Percentiles rank a stretch among this genome's conserved stretches.
phyloP scores from a whole-genome alignment of 148 eudicot species.

The Nepenthes mirabilis region DNA sequence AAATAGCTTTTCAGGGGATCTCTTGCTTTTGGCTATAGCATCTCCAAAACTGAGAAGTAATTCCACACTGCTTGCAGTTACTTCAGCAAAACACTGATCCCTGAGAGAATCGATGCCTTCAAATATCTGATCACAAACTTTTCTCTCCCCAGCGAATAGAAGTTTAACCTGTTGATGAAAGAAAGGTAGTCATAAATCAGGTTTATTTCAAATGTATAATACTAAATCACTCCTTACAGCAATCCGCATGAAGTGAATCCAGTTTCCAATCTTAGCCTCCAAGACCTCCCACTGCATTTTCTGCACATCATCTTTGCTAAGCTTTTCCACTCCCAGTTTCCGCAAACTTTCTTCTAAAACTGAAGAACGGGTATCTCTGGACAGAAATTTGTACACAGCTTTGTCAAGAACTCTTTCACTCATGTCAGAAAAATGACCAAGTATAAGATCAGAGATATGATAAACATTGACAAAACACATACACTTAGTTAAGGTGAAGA shows the following conservation, averaged over 20 bases:
- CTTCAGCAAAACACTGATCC: slow-evolving; percentile 93
- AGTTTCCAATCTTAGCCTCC: slow-evolving; percentile 96
- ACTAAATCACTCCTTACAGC: slow-evolving; percentile 45
- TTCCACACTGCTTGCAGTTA: slow-evolving; percentile 76
- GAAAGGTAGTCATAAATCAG: neutral
- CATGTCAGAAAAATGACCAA: neutral
- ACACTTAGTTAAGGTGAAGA: too few relatives aligned
- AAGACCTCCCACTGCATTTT: slow-evolving; percentile 99
- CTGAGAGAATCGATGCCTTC: slow-evolving; percentile 71
- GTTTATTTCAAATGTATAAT: neutral
- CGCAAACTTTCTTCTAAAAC: slow-evolving; percentile 86
- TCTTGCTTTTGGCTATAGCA: slow-evolving; percentile 95
- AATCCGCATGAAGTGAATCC: slow-evolving; percentile 99
- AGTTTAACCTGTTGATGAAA: slow-evolving; percentile 64
- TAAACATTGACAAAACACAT: neutral
- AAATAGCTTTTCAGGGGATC: slow-evolving; percentile 96
- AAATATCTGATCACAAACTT: slow-evolving; percentile 89
- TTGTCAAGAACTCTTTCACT: neutral
- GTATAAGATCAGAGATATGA: neutral
- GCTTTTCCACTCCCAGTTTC: slow-evolving; percentile 91
- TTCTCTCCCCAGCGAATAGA: slow-evolving; percentile 89
- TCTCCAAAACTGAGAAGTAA: slow-evolving; percentile 95
- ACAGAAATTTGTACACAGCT: slow-evolving; percentile 5
- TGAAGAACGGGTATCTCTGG: slow-evolving; percentile 84
- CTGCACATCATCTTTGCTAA: slow-evolving; percentile 95